Base-by-base conservation (phyloP, 1,284 basidiomycete genomes). In the Moesziomyces sp. region DNA sequence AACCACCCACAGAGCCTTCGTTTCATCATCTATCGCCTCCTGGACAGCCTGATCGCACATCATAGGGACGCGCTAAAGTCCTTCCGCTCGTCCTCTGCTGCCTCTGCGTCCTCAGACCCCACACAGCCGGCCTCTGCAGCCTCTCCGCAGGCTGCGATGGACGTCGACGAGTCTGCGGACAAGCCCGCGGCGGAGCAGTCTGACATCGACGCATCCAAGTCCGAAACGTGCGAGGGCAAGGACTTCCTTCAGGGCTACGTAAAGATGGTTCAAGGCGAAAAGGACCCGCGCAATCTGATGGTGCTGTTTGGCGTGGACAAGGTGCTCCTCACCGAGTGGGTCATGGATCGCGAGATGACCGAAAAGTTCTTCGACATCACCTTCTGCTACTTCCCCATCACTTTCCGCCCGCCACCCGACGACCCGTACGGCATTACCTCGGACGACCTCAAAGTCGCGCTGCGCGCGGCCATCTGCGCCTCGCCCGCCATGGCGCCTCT, bases 371-470 rank as follows among this genome's bases (percentile, higher is more conserved):
- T 97, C 86, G 93, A 99, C 81, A 90, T 98, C 80, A 92, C 91
- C 0, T 99, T 95, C 85, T 99, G 97, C 85, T 99, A 99, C 85
- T 99, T 98, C 85, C 97, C 97, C 1, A 99, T 99, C 75, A 94
- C 94, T 0, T 99, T 97, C 86, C 89, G 92, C 54, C 94, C 95
- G 13, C 94, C 95, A 7, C 92, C 94, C 0, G 92, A 95, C 77
- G 95, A 98, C 81, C 93, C 94, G 4, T 96, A 96, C 84, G 92
- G 92, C 8, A 97, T 99, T 70, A 92, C 91, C 1, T 88, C 92
- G 0, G 93, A 96, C 46, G 92, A 98, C 80, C 88, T 99, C 38
- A 92, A 92, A 79, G 77, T 86, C 42, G 88, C 91, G 1, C 87
- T 99, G 18, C 87, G 90, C 16, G 84, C 81, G 26, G 94, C 92